phyloP scores from a whole-genome alignment of 768 basidiomycete genomes.

The Leccinum fibrillosum region DNA sequence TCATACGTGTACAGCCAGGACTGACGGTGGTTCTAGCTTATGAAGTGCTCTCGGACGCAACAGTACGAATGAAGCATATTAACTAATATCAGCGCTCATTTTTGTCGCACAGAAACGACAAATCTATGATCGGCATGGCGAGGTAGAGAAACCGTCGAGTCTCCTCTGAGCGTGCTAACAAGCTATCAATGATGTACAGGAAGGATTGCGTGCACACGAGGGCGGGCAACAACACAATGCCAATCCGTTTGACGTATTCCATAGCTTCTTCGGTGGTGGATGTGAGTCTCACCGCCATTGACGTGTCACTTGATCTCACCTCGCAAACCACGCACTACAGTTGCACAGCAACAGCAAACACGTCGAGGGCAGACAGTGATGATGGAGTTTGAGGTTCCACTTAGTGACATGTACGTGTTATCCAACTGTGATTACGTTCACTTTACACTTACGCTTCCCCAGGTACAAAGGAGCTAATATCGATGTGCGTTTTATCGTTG shows the following conservation, averaged over 20 bases:
- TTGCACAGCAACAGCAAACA: slow-evolving; percentile 50
- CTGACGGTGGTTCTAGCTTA: slow-evolving; percentile 56
- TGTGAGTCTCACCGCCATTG: slow-evolving; percentile 43
- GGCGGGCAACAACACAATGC: slow-evolving; percentile 70
- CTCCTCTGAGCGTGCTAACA: slow-evolving; percentile 5
- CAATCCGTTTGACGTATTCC: slow-evolving; percentile 95
- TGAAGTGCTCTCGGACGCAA: slow-evolving; percentile 86
- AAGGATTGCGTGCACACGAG: slow-evolving; percentile 90
- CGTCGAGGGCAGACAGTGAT: slow-evolving; percentile 74
- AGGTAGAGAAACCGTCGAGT: slow-evolving; percentile 41
- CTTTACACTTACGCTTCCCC: slow-evolving; percentile 7
- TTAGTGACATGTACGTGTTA: slow-evolving; percentile 72
- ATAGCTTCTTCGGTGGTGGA: slow-evolving; percentile 85
- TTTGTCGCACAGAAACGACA: slow-evolving; percentile 65
- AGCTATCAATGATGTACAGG: slow-evolving; percentile 40
- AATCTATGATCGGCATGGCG: slow-evolving; percentile 93
- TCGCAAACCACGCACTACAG: slow-evolving; percentile 6
- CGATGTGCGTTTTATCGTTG: slow-evolving; percentile 51
- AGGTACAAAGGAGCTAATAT: slow-evolving; percentile 85
- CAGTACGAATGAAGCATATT: slow-evolving; percentile 43
- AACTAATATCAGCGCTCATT: background rate
- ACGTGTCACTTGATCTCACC: slow-evolving; percentile 1
- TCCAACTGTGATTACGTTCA: background rate
- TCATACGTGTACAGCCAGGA: background rate
- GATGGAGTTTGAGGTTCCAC: slow-evolving; percentile 80